These are phyloP conservation scores for peach (Prunus persica) DNA, from an alignment of 306 rosid genomes.

Conservation along the genomic window DNA sequence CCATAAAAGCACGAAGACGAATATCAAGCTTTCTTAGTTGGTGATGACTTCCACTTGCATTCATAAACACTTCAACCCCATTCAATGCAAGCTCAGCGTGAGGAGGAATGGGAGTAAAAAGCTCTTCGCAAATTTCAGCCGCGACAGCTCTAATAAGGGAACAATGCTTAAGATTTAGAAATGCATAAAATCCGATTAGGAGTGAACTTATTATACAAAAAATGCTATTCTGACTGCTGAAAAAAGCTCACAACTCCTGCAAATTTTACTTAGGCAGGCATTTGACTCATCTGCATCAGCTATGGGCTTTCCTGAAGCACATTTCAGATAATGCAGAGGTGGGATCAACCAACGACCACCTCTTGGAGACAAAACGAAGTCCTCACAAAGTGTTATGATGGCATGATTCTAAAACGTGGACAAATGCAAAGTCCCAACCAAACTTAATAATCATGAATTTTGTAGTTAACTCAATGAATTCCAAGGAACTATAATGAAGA, in stretches of 20 bases:
- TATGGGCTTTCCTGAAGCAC: background rate
- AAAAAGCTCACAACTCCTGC: background rate
- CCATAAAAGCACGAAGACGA: constrained; percentile 86
- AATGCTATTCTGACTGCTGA: background rate
- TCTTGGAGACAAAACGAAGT: background rate
- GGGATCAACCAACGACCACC: background rate
- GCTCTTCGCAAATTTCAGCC: constrained; percentile 96
- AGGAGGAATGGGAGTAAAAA: constrained; percentile 70
- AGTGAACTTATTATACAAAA: background rate
- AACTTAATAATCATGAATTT: background rate
- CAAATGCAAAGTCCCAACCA: background rate
- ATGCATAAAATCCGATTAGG: constrained; percentile 19
- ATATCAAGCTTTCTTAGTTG: constrained; percentile 94
- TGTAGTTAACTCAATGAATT: background rate
- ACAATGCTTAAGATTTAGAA: constrained; percentile 20
- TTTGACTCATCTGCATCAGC: background rate
- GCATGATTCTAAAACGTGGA: background rate
- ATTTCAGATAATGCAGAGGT: background rate
- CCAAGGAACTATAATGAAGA: background rate
- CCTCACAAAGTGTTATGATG: background rate
- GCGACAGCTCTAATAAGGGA: constrained; percentile 73
- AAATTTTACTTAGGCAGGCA: background rate
- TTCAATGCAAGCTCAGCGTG: constrained; percentile 90
- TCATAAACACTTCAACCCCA: constrained; percentile 96
- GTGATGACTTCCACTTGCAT: constrained; percentile 99